These are phyloP conservation scores for Aphanomyces invadans DNA, from an alignment of 352 stramenopile species.

Conservation along the genomic window DNA sequence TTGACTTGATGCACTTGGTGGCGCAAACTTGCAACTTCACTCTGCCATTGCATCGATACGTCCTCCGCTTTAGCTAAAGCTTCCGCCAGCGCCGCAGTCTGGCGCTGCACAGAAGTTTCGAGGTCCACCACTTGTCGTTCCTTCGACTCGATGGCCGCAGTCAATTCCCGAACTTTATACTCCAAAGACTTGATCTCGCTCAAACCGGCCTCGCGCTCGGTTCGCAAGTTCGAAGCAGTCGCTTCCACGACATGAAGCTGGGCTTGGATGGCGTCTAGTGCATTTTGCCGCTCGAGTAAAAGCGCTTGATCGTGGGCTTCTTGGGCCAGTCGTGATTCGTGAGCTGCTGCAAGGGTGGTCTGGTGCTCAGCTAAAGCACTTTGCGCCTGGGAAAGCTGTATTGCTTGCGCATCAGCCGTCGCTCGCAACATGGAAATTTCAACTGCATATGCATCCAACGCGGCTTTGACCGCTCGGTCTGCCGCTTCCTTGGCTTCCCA, in stretches of 20 bases:
- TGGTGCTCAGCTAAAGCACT: not conserved
- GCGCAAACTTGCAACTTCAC: not conserved
- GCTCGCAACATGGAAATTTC: not conserved
- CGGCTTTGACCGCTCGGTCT: not conserved
- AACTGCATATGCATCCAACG: not conserved
- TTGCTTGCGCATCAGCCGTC: not conserved
- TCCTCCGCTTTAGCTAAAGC: not conserved
- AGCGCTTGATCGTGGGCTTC: not conserved
- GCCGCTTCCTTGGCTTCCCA: not conserved
- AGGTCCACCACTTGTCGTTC: not conserved
- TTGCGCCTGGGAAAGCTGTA: not conserved
- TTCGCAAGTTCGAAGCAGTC: not conserved
- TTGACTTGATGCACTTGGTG: not conserved
- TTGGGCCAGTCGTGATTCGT: not conserved
- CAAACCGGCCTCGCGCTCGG: not conserved
- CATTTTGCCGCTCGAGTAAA: not conserved
- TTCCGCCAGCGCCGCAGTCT: not conserved
- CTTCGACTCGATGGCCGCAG: not conserved
- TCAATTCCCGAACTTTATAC: not conserved
- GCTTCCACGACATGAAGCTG: not conserved
- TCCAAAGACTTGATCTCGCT: not conserved
- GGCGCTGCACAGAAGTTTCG: not conserved
- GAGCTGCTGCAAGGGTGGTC: not conserved
- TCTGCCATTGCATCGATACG: not conserved
- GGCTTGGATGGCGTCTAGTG: not conserved